Percentiles rank a stretch among this genome's conserved stretches.
phyloP scores from a whole-genome alignment of 768 basidiomycete species.

The Mycena galericulata region DNA sequence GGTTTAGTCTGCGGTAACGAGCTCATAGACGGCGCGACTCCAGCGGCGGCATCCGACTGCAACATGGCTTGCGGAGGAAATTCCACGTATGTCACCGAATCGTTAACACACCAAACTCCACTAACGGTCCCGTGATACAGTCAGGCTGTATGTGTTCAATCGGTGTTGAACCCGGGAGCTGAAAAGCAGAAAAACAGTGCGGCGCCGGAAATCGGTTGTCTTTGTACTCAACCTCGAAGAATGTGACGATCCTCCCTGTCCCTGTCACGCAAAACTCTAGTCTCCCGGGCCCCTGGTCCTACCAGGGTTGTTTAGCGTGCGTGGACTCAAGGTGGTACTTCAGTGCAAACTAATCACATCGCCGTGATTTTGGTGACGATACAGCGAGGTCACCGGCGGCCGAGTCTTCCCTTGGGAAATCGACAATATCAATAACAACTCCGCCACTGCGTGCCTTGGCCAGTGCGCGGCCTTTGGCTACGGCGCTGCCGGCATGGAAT shows the following conservation, averaged over 20 bases:
- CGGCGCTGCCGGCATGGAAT: slow-evolving; percentile 73
- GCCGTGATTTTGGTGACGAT: not conserved
- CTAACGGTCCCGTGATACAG: slow-evolving; percentile 10
- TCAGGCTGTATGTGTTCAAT: slow-evolving; percentile 4
- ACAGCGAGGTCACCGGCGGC: slow-evolving; percentile 60
- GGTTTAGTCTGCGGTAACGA: slow-evolving; percentile 76
- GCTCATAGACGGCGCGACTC: slow-evolving; percentile 70
- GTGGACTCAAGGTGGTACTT: slow-evolving; percentile 34
- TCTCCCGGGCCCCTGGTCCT: slow-evolving; percentile 74
- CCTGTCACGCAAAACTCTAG: slow-evolving; percentile 65
- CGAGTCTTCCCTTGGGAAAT: slow-evolving; percentile 73
- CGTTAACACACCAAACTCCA: slow-evolving; percentile 2
- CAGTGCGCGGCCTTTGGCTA: slow-evolving; percentile 82
- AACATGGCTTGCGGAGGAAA: slow-evolving; percentile 83
- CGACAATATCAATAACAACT: slow-evolving; percentile 70
- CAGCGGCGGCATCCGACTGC: slow-evolving; percentile 64
- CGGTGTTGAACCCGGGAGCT: slow-evolving; percentile 57
- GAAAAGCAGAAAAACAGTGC: slow-evolving; percentile 48
- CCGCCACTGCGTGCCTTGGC: slow-evolving; percentile 71
- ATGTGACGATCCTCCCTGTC: slow-evolving; percentile 67
- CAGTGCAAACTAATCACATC: not conserved
- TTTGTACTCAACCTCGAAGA: slow-evolving; percentile 65
- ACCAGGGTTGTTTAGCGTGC: slow-evolving; percentile 76
- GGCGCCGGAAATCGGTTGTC: slow-evolving; percentile 82
- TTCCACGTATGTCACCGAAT: slow-evolving; percentile 58